Evolutionary conservation across 768 basidiomycete genomes (phyloP), one percentile per base, ranked within the genome.

Genomic region (Dioszegia hungarica): DNA sequence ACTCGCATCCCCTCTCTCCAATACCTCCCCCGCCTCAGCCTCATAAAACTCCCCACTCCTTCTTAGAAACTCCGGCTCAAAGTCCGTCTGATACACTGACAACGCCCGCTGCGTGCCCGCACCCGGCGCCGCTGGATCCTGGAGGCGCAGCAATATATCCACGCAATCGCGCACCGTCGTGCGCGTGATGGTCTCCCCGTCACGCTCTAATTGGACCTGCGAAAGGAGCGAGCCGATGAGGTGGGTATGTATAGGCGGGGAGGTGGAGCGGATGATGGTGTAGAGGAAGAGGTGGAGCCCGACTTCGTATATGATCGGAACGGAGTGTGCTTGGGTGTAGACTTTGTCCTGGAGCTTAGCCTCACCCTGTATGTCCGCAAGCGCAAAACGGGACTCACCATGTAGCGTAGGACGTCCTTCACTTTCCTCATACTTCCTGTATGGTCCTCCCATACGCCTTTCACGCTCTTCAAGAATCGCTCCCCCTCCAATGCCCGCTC

Each of bases 381-480:
- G n/a, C n/a, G n/a, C n/a, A n/a, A n/a, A n/a, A n/a, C 45, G 25
- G 3, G 36, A 77, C 83, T 54, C 67, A 95, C 95, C 92, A 99
- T 95, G 72, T 99, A 99, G 71, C 89, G 90, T 63, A 98, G 79
- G 38, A 99, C 83, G 75, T 92, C 90, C 11, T 86, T 84, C 57
- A 99, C 75, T 74, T 93, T 89, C 25, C 82, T 79, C 89, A 97
- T 89, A 73, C 86, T 90, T 11, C 86, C 84, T 4, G 80, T 85
- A 75, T 99, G 95, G 72, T 97, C 91, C 54, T 93, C 88, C 93
- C 95, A 98, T 0, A 94, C 87, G 28, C 82, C 82, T 70, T 83
- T 83, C 52, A 95, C 60, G 27, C 88, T 87, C 69, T 88, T 92
- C 72, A 98, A 77, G 54, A 98, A 80, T 51, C 85, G 76, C 70